Percentiles rank a stretch among this genome's conserved stretches.
These are phyloP conservation scores for Trichoderma koningiopsis DNA, from an alignment of 2,329 filamentous ascomycete species.

Conservation along the genomic window DNA sequence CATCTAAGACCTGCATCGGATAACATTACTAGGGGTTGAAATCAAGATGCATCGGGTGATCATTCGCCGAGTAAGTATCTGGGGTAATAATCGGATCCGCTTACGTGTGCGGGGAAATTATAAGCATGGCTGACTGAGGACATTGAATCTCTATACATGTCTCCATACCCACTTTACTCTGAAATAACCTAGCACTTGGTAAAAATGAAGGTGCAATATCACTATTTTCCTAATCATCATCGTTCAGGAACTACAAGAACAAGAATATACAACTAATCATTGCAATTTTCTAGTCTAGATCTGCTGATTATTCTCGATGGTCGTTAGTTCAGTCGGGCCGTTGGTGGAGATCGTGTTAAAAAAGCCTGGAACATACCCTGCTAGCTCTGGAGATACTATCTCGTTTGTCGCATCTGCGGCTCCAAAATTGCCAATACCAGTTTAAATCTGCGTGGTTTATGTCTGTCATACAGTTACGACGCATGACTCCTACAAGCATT, in stretches of 20 bases:
- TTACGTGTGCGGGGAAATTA: no score
- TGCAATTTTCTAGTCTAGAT: not conserved
- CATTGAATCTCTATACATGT: no score
- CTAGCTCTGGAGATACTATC: not conserved
- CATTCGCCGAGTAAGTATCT: no score
- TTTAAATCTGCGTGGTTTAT: conserved; percentile 3
- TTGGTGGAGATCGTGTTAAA: not conserved
- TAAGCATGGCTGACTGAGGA: no score
- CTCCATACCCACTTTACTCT: not conserved
- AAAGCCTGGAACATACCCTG: conserved; percentile 7
- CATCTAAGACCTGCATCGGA: no score
- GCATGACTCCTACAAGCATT: not conserved
- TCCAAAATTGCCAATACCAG: not conserved
- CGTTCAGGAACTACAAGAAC: not conserved
- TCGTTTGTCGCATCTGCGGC: not conserved
- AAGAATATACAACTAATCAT: not conserved
- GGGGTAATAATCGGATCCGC: no score
- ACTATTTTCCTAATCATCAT: not conserved
- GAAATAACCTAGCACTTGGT: not conserved
- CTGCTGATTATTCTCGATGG: not conserved
- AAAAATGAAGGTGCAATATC: not conserved
- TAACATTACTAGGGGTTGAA: no score
- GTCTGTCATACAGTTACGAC: not conserved
- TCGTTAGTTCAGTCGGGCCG: not conserved
- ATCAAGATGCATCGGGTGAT: no score